phyloP scores from a whole-genome alignment of 1,284 basidiomycete genomes.

The Fistulina hepatica region DNA sequence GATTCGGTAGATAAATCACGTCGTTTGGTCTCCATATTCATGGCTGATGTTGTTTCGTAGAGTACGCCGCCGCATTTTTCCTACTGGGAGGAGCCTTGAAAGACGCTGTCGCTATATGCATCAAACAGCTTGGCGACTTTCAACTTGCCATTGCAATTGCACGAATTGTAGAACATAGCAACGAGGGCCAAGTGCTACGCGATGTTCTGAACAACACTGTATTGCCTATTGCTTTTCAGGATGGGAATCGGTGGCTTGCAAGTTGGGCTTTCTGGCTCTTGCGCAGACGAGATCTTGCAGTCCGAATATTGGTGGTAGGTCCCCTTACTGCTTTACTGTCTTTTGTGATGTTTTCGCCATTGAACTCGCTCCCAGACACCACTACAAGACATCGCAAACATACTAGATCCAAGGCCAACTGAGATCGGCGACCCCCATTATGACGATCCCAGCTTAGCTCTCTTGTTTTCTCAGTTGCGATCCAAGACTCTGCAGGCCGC shows the following conservation, averaged over 20 bases:
- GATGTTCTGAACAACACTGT: conserved; percentile 66
- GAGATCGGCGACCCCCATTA: conserved; percentile 80
- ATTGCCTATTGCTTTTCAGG: conserved; percentile 73
- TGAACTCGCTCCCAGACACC: conserved; percentile 46
- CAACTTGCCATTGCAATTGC: conserved; percentile 85
- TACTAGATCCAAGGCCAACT: conserved; percentile 40
- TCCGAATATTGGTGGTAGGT: conserved; percentile 70
- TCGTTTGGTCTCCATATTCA: neutral
- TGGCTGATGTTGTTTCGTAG: conserved; percentile 31
- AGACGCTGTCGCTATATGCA: conserved; percentile 88
- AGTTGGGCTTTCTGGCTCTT: conserved; percentile 95
- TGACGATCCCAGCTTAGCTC: conserved; percentile 83
- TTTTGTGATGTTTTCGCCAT: neutral
- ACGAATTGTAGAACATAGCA: conserved; percentile 71
- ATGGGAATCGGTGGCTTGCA: conserved; percentile 91
- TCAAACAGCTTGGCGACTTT: conserved; percentile 82
- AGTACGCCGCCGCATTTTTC: conserved; percentile 97
- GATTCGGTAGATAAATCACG: conserved; percentile 53
- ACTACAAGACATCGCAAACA: conserved; percentile 54
- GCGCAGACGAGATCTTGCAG: conserved; percentile 74
- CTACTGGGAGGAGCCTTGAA: conserved; percentile 81
- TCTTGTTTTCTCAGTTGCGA: conserved; percentile 85
- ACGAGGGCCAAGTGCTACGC: conserved; percentile 69
- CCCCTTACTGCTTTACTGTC: conserved; percentile 3
- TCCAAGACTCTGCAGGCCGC: conserved; percentile 85